Evolutionary conservation across 2,329 filamentous ascomycete genomes (phyloP).

Genomic region (Lasiodiplodia sp.): DNA sequence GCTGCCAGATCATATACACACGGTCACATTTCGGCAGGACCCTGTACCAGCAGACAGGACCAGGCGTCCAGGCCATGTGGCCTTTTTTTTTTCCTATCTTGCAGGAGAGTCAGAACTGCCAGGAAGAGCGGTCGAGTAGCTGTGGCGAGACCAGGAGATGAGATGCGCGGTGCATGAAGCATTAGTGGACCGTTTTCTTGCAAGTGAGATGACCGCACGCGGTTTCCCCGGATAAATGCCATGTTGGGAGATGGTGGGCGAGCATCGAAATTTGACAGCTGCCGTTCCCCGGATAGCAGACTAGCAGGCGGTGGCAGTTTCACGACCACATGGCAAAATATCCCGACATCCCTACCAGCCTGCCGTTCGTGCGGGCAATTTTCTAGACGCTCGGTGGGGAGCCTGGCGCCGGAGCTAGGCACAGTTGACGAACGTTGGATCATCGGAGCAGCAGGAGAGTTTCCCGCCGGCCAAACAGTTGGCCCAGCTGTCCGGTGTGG

Average conservation of each 20-base stretch:
- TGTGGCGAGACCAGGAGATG: conserved; percentile 13
- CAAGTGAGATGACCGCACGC: conserved; percentile 19
- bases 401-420: background rate
- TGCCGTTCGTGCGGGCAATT: conserved; percentile 17
- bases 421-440: conserved; percentile 18
- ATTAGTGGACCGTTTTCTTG: conserved; percentile 9
- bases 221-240: conserved; percentile 21
- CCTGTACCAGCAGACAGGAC: conserved; percentile 3
- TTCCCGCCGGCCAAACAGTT: conserved; percentile 14
- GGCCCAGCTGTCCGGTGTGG: conserved; percentile 21
- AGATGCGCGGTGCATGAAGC: conserved; percentile 18
- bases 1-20: conserved; percentile 6
- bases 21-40: conserved; percentile 13
- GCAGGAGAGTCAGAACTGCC: background rate
- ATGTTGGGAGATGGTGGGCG: conserved; percentile 8
- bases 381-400: background rate
- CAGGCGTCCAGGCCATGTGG: conserved; percentile 22
- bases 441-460: conserved; percentile 13
- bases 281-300: conserved; percentile 10
- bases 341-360: conserved; percentile 6
- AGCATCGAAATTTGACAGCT: conserved; percentile 27
- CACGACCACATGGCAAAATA: conserved; percentile 19
- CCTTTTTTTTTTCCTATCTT: conserved; percentile 6
- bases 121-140: background rate
- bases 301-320: conserved; percentile 21